These are phyloP conservation scores for Cyclocybe aegerita DNA, from an alignment of 768 basidiomycete species.

Conservation along the genomic window DNA sequence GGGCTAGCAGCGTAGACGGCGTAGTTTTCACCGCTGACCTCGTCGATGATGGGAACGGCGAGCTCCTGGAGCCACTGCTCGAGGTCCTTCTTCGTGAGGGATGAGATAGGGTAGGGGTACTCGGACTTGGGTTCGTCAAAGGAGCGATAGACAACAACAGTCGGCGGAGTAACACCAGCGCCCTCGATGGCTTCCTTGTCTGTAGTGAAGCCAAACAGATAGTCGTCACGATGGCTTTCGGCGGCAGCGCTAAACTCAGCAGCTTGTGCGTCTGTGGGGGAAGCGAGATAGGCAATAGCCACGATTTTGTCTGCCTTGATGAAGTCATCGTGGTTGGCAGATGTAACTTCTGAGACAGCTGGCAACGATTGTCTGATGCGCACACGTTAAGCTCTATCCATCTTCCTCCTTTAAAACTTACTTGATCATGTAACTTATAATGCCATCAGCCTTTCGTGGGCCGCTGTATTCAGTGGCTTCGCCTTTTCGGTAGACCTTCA, in stretches of 20 bases:
- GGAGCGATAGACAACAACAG: conserved; percentile 87
- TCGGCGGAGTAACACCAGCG: conserved; percentile 76
- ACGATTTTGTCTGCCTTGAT: conserved; percentile 88
- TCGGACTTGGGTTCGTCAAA: conserved; percentile 83
- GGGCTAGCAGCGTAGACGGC: conserved; percentile 74
- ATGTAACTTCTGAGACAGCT: conserved; percentile 82
- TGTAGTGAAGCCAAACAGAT: conserved; percentile 85
- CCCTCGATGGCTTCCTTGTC: conserved; percentile 67
- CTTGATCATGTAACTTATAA: conserved; percentile 97
- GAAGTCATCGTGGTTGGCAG: conserved; percentile 81
- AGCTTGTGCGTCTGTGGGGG: conserved; percentile 68
- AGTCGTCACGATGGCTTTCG: conserved; percentile 87
- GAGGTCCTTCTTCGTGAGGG: conserved; percentile 59
- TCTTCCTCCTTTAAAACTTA: conserved; percentile 32
- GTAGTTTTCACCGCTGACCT: conserved; percentile 95
- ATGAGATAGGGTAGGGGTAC: conserved; percentile 64
- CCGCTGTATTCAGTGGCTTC: conserved; percentile 79
- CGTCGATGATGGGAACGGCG: conserved; percentile 84
- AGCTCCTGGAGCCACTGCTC: conserved; percentile 81
- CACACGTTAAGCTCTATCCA: conserved; percentile 5
- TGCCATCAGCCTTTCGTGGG: conserved; percentile 93
- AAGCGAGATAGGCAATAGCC: conserved; percentile 78
- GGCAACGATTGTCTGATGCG: conserved; percentile 80
- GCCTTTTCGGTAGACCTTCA: conserved; percentile 92
- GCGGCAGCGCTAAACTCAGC: conserved; percentile 79